Evolutionary conservation across 306 rosid species (phyloP).

Genomic region (Prunus mira): DNA sequence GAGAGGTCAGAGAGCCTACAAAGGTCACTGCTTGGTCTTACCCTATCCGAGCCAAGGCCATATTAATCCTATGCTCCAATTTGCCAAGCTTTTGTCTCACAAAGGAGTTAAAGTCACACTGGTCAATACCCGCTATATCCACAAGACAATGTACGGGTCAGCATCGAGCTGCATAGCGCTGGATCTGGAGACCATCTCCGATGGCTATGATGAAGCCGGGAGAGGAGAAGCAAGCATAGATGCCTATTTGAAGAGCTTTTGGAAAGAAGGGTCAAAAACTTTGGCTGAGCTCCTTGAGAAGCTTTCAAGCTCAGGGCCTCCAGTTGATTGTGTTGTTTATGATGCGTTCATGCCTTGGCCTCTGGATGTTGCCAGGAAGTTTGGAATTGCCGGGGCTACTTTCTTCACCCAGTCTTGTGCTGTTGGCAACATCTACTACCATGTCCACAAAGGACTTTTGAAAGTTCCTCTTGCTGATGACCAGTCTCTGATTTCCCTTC

Average conservation of each 20-base stretch:
- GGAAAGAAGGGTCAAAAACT: conserved; percentile 26
- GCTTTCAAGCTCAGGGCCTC: conserved; percentile 5
- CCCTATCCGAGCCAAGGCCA: conserved; percentile 48
- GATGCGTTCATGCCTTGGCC: conserved; percentile 41
- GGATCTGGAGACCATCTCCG: conserved; percentile 39
- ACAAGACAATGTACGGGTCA: neutral
- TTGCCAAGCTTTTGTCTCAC: conserved; percentile 37
- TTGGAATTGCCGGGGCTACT: conserved; percentile 21
- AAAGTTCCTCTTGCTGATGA: conserved; percentile 26
- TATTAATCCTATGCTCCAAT: conserved; percentile 40
- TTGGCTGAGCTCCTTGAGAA: conserved; percentile 28
- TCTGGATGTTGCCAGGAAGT: conserved; percentile 37
- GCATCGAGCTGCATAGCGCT: neutral
- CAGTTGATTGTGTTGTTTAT: conserved; percentile 36
- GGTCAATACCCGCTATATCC: conserved; percentile 19
- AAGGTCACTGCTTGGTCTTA: conserved; percentile 32
- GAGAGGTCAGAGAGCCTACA: conserved; percentile 8
- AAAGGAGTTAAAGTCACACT: conserved; percentile 36
- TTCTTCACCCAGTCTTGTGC: conserved; percentile 32
- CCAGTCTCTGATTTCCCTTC: conserved; percentile 24
- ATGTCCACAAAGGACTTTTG: conserved; percentile 21
- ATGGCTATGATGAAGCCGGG: conserved; percentile 41
- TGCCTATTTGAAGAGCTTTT: conserved; percentile 16
- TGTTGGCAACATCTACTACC: conserved; percentile 27
- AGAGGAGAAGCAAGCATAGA: neutral